Conservation (phyloP, 2,329 filamentous ascomycete genomes). For the Cordyceps cateniannulata region DNA sequence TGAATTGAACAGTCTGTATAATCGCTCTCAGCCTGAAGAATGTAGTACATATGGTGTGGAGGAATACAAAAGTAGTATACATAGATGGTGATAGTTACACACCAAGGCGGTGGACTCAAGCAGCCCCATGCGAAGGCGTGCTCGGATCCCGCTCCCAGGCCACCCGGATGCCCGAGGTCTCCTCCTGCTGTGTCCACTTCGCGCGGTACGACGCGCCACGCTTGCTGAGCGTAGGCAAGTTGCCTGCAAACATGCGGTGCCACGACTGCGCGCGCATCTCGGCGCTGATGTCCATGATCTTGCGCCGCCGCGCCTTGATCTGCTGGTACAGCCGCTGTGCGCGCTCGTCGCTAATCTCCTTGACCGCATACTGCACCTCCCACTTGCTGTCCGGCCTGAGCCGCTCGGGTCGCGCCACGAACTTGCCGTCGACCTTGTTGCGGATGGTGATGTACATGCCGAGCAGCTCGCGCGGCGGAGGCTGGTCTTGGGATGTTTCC, state of each 20-base stretch:
- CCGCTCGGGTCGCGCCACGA: slow-evolving; percentile 53
- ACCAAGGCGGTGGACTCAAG: no score
- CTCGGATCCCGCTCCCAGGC: slow-evolving; percentile 32
- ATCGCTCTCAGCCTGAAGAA: no score
- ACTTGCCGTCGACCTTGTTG: slow-evolving; percentile 63
- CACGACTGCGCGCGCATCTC: slow-evolving; percentile 34
- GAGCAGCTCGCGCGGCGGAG: slow-evolving; percentile 38
- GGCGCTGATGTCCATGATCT: slow-evolving; percentile 35
- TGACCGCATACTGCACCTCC: slow-evolving; percentile 72
- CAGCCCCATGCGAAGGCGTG: background rate
- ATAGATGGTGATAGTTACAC: no score
- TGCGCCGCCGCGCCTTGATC: slow-evolving; percentile 49
- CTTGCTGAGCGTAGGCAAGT: slow-evolving; percentile 35
- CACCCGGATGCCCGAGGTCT: slow-evolving; percentile 38
- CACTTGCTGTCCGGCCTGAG: slow-evolving; percentile 46
- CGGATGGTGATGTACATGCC: slow-evolving; percentile 66
- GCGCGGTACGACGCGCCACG: slow-evolving; percentile 54
- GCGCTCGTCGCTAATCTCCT: slow-evolving; percentile 46
- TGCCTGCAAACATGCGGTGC: slow-evolving; percentile 41
- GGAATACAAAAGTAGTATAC: no score
- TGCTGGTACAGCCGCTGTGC: slow-evolving; percentile 48
- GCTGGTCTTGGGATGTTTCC: background rate
- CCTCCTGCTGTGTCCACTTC: slow-evolving; percentile 45
- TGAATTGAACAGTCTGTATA: no score
- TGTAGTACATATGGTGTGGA: no score